Conservation (phyloP, 805 yeast genomes). For the Myxozyma nipponensis region DNA sequence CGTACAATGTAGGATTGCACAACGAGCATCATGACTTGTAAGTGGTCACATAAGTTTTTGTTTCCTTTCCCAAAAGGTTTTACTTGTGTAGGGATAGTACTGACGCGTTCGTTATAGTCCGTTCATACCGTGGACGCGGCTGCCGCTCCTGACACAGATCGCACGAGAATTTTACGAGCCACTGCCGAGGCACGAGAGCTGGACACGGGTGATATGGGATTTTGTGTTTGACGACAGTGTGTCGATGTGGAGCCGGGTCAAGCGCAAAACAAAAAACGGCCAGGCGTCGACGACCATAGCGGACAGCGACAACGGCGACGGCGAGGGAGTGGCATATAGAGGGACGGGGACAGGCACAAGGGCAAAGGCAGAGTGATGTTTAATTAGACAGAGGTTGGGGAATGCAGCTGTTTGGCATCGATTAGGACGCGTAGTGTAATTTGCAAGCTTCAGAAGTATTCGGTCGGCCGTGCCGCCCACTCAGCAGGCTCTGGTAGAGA, state of each 20-base stretch:
- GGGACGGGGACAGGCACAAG: too few species aligned
- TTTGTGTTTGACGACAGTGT: constrained; percentile 67
- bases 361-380: too few species aligned
- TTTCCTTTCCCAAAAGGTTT: neutral
- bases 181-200: constrained; percentile 69
- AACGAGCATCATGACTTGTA: constrained; percentile 88
- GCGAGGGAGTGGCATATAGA: too few species aligned
- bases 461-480: too few species aligned
- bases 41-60: neutral
- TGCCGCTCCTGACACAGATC: constrained; percentile 58
- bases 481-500: too few species aligned
- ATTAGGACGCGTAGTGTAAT: too few species aligned
- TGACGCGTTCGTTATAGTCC: constrained; percentile 51
- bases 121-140: constrained; percentile 81
- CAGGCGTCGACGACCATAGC: neutral
- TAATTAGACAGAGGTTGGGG: too few species aligned
- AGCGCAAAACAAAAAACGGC: constrained; percentile 41
- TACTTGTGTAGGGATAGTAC: too few species aligned
- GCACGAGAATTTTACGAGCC: constrained; percentile 81
- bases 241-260: constrained; percentile 75
- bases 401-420: too few species aligned
- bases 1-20: constrained; percentile 93
- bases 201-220: constrained; percentile 72
- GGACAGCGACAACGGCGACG: neutral
- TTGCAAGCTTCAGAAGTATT: too few species aligned